A percentile compares a stretch with the other conserved stretches of the same genome.
These are phyloP conservation scores for Ophiostoma ulmi DNA, from an alignment of 2,329 filamentous ascomycete species.

Conservation along the genomic window DNA sequence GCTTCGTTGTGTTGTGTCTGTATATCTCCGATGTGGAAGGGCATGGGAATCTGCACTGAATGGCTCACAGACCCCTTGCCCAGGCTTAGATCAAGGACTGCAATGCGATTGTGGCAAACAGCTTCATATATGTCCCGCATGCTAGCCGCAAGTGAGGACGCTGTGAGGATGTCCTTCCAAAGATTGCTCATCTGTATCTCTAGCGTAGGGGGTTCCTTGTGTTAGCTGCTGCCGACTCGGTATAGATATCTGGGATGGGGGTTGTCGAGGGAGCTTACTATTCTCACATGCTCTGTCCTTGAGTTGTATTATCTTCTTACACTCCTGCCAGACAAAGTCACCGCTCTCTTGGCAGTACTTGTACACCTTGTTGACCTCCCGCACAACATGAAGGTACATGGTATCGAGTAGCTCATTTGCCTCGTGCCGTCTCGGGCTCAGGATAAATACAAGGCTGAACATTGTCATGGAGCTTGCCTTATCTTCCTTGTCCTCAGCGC, in stretches of 20 bases:
- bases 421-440: constrained; percentile 74
- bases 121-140: constrained; percentile 77
- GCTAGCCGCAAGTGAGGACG: constrained; percentile 73
- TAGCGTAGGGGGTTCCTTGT: neutral
- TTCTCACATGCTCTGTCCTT: constrained; percentile 78
- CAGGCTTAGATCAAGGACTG: constrained; percentile 70
- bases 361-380: constrained; percentile 86
- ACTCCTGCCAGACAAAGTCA: constrained; percentile 88
- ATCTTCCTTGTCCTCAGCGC: constrained; percentile 47
- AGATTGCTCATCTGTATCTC: constrained; percentile 52
- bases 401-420: constrained; percentile 68
- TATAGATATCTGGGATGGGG: neutral
- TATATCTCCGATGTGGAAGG: constrained; percentile 67
- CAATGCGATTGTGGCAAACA: constrained; percentile 79
- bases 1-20: constrained; percentile 61
- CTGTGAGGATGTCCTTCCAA: constrained; percentile 65
- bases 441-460: constrained; percentile 95
- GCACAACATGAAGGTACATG: constrained; percentile 81
- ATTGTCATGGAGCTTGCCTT: constrained; percentile 77
- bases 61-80: constrained; percentile 53
- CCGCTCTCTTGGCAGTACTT: constrained; percentile 88
- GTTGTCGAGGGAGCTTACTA: constrained; percentile 38
- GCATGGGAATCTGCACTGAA: constrained; percentile 60
- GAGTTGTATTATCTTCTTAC: constrained; percentile 71
- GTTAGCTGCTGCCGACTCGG: neutral